Evolutionary conservation across 371 early-diverging fungal species (phyloP).

Genomic region (Furculomyces boomerangus): DNA sequence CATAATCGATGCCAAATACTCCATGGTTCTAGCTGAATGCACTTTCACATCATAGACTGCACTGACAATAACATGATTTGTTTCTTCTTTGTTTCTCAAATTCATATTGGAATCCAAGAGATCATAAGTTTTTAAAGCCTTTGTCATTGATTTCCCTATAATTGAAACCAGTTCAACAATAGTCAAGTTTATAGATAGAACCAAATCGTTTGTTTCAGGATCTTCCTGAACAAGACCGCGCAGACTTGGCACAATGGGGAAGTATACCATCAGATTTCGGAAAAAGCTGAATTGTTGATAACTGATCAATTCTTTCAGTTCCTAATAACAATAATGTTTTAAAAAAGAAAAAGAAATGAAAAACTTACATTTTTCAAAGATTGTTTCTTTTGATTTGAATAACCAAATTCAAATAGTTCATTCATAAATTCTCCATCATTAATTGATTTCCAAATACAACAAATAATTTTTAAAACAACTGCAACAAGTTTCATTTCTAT

Average conservation of each 20-base stretch:
- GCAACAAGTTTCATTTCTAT: neutral
- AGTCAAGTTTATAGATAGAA: neutral
- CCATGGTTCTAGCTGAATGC: neutral
- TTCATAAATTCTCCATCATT: neutral
- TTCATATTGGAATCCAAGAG: too few species aligned
- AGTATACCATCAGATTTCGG: conserved; percentile 42
- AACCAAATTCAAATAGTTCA: neutral
- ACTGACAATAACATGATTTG: neutral
- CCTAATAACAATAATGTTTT: neutral
- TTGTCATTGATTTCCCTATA: neutral
- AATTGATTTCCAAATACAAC: neutral
- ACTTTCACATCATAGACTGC: neutral
- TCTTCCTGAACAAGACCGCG: conserved; percentile 21
- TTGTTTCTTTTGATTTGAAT: conserved; percentile 16
- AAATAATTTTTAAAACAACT: conserved; percentile 8
- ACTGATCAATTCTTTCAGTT: neutral
- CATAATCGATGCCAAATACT: neutral
- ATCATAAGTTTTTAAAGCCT: too few species aligned
- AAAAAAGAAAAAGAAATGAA: neutral
- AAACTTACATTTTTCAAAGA: conserved; percentile 24
- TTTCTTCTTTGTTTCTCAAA: neutral
- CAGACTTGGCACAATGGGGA: conserved; percentile 47
- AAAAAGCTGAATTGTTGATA: conserved; percentile 28
- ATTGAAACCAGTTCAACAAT: neutral
- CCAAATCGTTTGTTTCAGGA: conserved; percentile 21